Conservation (phyloP, 2,329 filamentous ascomycete species). For the Botrytis hyacinthi region DNA sequence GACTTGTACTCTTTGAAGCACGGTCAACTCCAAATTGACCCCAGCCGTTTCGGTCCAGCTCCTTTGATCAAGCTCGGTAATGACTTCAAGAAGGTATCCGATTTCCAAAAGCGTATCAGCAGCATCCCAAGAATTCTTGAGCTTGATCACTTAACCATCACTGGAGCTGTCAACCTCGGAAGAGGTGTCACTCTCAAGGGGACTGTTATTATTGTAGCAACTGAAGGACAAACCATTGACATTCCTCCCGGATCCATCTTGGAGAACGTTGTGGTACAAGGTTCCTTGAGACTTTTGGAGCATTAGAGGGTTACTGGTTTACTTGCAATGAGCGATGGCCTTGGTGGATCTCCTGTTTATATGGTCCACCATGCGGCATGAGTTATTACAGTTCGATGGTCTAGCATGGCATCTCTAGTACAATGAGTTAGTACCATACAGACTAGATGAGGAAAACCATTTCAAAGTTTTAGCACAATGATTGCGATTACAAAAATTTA, state of each 20-base stretch:
- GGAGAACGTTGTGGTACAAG: slow-evolving; percentile 98
- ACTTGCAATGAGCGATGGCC: slow-evolving; percentile 13
- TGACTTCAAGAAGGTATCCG: slow-evolving; percentile 99
- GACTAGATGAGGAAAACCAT: slow-evolving; percentile 12
- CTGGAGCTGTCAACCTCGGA: slow-evolving; percentile 93
- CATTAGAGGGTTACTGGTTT: slow-evolving; percentile 47
- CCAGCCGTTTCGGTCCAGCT: slow-evolving; percentile 91
- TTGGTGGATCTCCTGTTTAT: slow-evolving; percentile 19
- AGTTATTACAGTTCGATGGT: slow-evolving; percentile 10
- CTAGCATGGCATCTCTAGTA: slow-evolving; percentile 18
- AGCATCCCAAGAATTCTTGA: slow-evolving; percentile 89
- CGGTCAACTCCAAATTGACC: slow-evolving; percentile 95
- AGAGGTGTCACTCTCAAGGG: slow-evolving; percentile 95
- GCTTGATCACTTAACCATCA: slow-evolving; percentile 94
- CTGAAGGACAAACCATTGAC: slow-evolving; percentile 96
- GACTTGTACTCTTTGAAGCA: slow-evolving; percentile 99
- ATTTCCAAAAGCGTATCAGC: slow-evolving; percentile 84
- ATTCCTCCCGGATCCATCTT: slow-evolving; percentile 94
- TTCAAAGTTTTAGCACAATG: slow-evolving; percentile 6
- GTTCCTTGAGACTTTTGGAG: slow-evolving; percentile 76
- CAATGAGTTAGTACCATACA: slow-evolving; percentile 14
- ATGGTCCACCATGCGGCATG: not conserved
- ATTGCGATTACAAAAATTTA: slow-evolving; percentile 8
- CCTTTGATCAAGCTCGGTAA: slow-evolving; percentile 97
- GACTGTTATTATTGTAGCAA: slow-evolving; percentile 98